Conservation (phyloP, 305 asterid species). For the Salvia sclarea region DNA sequence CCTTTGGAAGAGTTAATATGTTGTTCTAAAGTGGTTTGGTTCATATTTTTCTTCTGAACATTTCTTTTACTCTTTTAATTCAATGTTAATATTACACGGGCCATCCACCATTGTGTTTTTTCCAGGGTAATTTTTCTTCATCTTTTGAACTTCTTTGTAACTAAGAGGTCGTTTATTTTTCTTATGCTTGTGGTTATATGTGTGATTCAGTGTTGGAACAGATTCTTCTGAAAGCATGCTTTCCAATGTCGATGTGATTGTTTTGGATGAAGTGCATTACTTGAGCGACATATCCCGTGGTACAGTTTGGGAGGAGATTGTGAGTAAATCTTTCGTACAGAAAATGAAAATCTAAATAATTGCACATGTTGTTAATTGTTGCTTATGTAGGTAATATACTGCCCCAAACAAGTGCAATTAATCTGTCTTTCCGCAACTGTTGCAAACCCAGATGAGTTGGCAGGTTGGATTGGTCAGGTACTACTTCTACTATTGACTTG, state of each 20-base stretch:
- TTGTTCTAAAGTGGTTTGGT: no score
- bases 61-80: conserved; percentile 18
- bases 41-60: conserved; percentile 8
- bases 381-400: conserved; percentile 79
- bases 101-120: conserved; percentile 13
- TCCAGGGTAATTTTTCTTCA: conserved; percentile 2
- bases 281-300: conserved; percentile 97
- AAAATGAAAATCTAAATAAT: conserved; percentile 29
- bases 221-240: conserved; percentile 84
- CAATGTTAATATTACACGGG: conserved; percentile 5
- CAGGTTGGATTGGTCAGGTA: conserved; percentile 99
- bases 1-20: background rate
- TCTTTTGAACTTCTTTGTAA: conserved; percentile 8
- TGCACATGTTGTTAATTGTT: conserved; percentile 40
- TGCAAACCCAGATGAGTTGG: conserved; percentile 96
- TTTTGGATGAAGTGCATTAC: conserved; percentile 99
- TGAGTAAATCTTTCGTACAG: conserved; percentile 50
- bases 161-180: conserved; percentile 25
- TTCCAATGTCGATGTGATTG: conserved; percentile 92
- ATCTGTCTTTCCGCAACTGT: conserved; percentile 98
- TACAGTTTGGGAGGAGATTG: conserved; percentile 99
- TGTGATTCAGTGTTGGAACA: conserved; percentile 74
- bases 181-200: conserved; percentile 26
- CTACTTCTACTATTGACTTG: conserved; percentile 33
- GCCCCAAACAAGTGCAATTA: conserved; percentile 97